phyloP scores from a whole-genome alignment of 2,329 filamentous ascomycete genomes.

The Thielaviopsis populi region DNA sequence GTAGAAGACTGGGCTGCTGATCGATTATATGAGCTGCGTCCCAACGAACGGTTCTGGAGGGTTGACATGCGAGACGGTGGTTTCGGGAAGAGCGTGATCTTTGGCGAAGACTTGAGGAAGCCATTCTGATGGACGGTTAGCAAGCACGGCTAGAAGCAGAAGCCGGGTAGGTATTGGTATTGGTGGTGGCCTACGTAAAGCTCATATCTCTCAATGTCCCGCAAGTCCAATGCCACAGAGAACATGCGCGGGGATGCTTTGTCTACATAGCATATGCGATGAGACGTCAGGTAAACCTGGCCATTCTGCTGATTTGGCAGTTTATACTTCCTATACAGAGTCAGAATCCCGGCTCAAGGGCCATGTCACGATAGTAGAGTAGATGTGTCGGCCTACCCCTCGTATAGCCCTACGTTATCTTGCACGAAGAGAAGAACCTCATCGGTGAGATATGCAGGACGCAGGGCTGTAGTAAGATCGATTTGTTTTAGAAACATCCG shows the following conservation, averaged over 20 bases:
- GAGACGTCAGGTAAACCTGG: slow-evolving; percentile 90
- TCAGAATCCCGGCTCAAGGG: slow-evolving; percentile 7
- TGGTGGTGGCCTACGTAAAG: slow-evolving; percentile 50
- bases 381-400: slow-evolving; percentile 58
- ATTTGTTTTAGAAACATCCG: slow-evolving; percentile 96
- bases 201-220: slow-evolving; percentile 79
- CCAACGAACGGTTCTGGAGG: slow-evolving; percentile 2
- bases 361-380: slow-evolving; percentile 1
- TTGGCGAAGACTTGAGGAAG: slow-evolving; percentile 87
- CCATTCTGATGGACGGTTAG: slow-evolving; percentile 36
- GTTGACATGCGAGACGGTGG: slow-evolving; percentile 44
- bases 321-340: slow-evolving; percentile 65
- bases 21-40: background rate
- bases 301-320: slow-evolving; percentile 88
- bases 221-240: slow-evolving; percentile 73
- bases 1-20: background rate
- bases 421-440: slow-evolving; percentile 93
- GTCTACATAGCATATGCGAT: slow-evolving; percentile 90
- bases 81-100: slow-evolving; percentile 80
- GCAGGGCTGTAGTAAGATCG: slow-evolving; percentile 89
- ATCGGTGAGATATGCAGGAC: slow-evolving; percentile 82
- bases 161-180: slow-evolving; percentile 23
- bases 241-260: slow-evolving; percentile 70
- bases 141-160: slow-evolving; percentile 21
- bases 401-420: slow-evolving; percentile 92